A percentile compares a stretch with the other conserved stretches of the same genome.
phyloP scores from a whole-genome alignment of 805 yeast genomes.

The Spencermartinsiella europaea region DNA sequence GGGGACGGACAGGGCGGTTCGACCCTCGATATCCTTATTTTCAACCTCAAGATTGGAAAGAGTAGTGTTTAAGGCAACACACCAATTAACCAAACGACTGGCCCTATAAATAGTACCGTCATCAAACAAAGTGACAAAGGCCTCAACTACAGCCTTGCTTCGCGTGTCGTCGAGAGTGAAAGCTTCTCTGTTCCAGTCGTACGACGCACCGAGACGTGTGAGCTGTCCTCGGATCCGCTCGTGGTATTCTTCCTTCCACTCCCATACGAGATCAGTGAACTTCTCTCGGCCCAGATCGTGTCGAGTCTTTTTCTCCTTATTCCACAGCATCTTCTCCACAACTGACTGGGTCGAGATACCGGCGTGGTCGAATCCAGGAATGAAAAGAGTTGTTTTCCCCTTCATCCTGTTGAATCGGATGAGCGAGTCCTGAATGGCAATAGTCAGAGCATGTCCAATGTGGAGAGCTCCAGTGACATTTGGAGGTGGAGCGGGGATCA shows the following conservation, averaged over 20 bases:
- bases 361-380: slow-evolving; percentile 98
- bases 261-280: slow-evolving; percentile 88
- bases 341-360: slow-evolving; percentile 99
- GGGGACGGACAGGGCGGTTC: slow-evolving; percentile 77
- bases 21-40: slow-evolving; percentile 80
- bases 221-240: slow-evolving; percentile 78
- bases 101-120: slow-evolving; percentile 96
- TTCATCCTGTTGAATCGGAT: slow-evolving; percentile 95
- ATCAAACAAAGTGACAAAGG: slow-evolving; percentile 85
- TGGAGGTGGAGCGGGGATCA: slow-evolving; percentile 99
- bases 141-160: slow-evolving; percentile 78
- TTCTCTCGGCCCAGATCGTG: slow-evolving; percentile 94
- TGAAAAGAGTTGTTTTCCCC: slow-evolving; percentile 86
- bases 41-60: slow-evolving; percentile 95
- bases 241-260: slow-evolving; percentile 96
- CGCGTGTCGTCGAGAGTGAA: slow-evolving; percentile 83
- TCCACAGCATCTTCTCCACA: slow-evolving; percentile 94
- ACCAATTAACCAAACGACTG: slow-evolving; percentile 91
- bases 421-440: slow-evolving; percentile 88
- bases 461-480: slow-evolving; percentile 98
- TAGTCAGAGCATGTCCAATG: slow-evolving; percentile 96
- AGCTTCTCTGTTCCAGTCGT: slow-evolving; percentile 93
- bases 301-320: slow-evolving; percentile 79
- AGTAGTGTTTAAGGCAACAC: slow-evolving; percentile 89
- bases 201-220: slow-evolving; percentile 87